Conservation (phyloP, 2,329 filamentous ascomycete species). For the Fusarium sp. region DNA sequence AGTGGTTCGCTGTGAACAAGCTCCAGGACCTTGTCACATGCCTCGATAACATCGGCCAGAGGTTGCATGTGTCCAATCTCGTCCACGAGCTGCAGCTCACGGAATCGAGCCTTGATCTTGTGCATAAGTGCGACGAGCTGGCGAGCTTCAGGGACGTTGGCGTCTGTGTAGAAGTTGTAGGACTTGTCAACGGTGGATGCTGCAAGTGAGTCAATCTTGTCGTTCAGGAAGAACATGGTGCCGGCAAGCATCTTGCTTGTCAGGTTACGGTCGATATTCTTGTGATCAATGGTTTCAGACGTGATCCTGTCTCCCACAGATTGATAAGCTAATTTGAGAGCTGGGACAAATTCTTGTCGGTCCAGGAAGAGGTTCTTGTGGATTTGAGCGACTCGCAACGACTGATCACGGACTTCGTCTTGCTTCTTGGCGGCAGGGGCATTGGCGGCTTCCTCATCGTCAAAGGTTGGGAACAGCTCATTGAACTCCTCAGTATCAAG, state of each 20-base stretch:
- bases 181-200: conserved; percentile 56
- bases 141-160: conserved; percentile 82
- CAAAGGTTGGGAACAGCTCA: conserved; percentile 85
- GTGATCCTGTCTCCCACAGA: conserved; percentile 59
- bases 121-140: conserved; percentile 79
- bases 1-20: conserved; percentile 86
- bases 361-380: conserved; percentile 70
- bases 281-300: conserved; percentile 48
- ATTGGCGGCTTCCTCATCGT: conserved; percentile 65
- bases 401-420: conserved; percentile 66
- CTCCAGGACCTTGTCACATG: conserved; percentile 81
- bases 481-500: conserved; percentile 81
- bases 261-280: conserved; percentile 54
- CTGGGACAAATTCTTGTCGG: conserved; percentile 57
- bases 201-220: conserved; percentile 65
- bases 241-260: conserved; percentile 75
- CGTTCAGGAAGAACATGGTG: conserved; percentile 75
- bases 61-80: conserved; percentile 81
- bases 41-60: conserved; percentile 81
- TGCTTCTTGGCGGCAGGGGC: conserved; percentile 50
- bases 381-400: conserved; percentile 72
- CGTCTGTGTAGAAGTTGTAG: conserved; percentile 93
- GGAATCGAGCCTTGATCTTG: conserved; percentile 80
- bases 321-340: conserved; percentile 62
- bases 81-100: conserved; percentile 75